Conservation (phyloP, 2,329 filamentous ascomycete genomes). For the Sporothrix inflata region DNA sequence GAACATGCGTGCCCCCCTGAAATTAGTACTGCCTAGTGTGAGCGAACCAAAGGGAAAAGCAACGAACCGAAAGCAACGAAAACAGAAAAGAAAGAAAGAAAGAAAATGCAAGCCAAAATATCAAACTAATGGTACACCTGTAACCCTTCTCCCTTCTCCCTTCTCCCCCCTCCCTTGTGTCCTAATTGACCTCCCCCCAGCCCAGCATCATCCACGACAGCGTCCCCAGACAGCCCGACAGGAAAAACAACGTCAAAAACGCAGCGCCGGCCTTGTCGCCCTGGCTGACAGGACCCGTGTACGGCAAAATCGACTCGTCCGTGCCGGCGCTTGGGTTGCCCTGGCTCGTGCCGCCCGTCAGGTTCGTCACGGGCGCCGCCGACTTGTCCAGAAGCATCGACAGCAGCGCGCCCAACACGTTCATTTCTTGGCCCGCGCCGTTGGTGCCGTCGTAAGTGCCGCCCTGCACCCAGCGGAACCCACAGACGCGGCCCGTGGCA, state of each 20-base stretch:
- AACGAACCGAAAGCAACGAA: neutral
- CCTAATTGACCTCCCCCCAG: conserved; percentile 21
- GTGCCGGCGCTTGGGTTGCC: conserved; percentile 51
- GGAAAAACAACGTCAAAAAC: conserved; percentile 41
- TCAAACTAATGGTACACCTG: neutral
- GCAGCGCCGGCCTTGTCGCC: conserved; percentile 47
- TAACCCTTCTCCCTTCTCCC: neutral
- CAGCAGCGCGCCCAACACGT: conserved; percentile 55
- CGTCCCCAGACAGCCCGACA: conserved; percentile 14
- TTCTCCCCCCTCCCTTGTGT: too few species aligned
- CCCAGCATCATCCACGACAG: conserved; percentile 22
- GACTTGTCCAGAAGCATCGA: conserved; percentile 45
- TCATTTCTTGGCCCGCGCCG: conserved; percentile 60
- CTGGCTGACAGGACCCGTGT: conserved; percentile 36
- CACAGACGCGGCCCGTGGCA: conserved; percentile 50
- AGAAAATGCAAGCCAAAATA: neutral
- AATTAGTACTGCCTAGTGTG: too few species aligned
- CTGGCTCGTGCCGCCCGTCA: conserved; percentile 54
- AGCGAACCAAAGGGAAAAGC: neutral
- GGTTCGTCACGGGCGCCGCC: conserved; percentile 45
- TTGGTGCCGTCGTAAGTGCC: conserved; percentile 53
- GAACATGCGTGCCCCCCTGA: neutral
- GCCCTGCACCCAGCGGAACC: conserved; percentile 55
- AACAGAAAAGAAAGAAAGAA: neutral
- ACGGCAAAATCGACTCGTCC: neutral